Evolutionary conservation across 805 yeast species (phyloP), one percentile per base, ranked within the genome.

Genomic region (Nakazawaea holstii): DNA sequence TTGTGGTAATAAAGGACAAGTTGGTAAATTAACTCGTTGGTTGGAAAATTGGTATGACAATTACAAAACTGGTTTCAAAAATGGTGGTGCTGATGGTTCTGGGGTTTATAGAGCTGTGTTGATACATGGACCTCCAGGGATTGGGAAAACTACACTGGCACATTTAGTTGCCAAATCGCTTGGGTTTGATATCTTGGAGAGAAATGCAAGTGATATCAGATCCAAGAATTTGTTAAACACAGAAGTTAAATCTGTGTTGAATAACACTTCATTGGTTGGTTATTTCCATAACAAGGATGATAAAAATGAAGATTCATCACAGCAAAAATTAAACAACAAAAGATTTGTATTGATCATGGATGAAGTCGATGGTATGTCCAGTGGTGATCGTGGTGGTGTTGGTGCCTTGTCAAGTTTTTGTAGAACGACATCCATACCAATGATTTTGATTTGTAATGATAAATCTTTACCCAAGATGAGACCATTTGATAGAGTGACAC

Each of bases 281-380:
- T 88, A 70, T 60, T 84, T 88, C 67, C 69, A 75, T 46, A 57
- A 64, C 17, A 59, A 63, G 29, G 66, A 64, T 20, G 57, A 59
- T 51, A 5, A 52, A 46, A 6, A 55, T 55, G 9, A 60, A 59
- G 41, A 54, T 50, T 14, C 56, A 24, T 44, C 51, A 37, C 52
- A 52, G 45, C 47, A 53, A 30, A 56, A 57, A 24, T 56, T 35
- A 2, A 76, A 79, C 54, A 71, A 76, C 41, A 74, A 76, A 45
- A 82, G 77, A 51, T 82, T 92, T 56, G 88, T 90, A 47, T 73
- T 94, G 41, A 85, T 94, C 53, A 90, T 94, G 98, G 99, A 94
- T 67, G 99, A 94, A 69, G 98, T 94, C 29, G 99, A 94, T 64
- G 99, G 99, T 56, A 94, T 94, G 98, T 88, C 96, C 36, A 90